Evolutionary conservation across 139 green algal species (phyloP).

Genomic region (Spirogloea muscicola): DNA sequence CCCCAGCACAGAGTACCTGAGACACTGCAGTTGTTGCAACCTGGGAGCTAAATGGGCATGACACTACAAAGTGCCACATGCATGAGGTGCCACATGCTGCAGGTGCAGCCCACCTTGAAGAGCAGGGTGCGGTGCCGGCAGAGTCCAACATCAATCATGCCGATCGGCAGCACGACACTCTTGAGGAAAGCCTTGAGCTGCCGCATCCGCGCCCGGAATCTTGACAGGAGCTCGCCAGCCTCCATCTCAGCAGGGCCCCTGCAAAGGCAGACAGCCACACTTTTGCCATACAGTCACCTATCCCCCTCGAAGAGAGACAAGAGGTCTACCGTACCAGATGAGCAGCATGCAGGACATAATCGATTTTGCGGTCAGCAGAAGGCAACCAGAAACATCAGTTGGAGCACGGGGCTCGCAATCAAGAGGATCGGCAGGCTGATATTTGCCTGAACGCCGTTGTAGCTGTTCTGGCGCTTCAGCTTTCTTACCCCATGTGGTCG

Average conservation of each 20-base stretch:
- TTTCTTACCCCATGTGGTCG: neutral
- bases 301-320: too few relatives aligned
- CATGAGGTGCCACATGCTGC: too few relatives aligned
- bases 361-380: too few relatives aligned
- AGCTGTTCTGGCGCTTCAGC: too few relatives aligned
- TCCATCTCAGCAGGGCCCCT: conserved; percentile 4
- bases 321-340: too few relatives aligned
- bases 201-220: conserved; percentile 20
- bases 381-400: too few relatives aligned
- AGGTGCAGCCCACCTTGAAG: conserved; percentile 40
- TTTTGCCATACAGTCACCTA: too few relatives aligned
- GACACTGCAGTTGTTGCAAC: neutral
- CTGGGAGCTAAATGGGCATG: neutral
- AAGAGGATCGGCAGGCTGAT: too few relatives aligned
- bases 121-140: conserved; percentile 45
- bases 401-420: too few relatives aligned
- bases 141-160: conserved; percentile 19
- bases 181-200: conserved; percentile 28
- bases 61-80: neutral
- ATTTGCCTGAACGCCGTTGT: too few relatives aligned
- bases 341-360: too few relatives aligned
- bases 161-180: conserved; percentile 22
- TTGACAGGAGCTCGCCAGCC: conserved; percentile 14
- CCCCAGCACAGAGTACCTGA: neutral
- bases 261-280: too few relatives aligned